A percentile compares a stretch with the other conserved stretches of the same genome.
These are phyloP conservation scores for Phytophthora macrochlamydospora DNA, from an alignment of 352 stramenopile genomes.

Conservation along the genomic window DNA sequence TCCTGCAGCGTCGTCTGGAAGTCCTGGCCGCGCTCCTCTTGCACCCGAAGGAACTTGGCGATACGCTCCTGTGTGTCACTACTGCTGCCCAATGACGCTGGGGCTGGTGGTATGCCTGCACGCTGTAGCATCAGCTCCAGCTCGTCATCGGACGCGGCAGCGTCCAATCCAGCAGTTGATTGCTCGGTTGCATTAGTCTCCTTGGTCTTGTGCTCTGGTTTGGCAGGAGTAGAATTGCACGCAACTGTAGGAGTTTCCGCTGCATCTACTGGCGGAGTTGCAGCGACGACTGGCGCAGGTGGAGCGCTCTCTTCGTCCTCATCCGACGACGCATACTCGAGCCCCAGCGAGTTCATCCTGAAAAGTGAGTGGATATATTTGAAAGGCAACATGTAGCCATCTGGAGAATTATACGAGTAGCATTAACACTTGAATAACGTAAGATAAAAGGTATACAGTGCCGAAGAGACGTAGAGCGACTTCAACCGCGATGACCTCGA, in stretches of 20 bases:
- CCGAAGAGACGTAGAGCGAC: too few relatives aligned
- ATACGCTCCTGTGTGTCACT: conserved; percentile 68
- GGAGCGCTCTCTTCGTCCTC: conserved; percentile 22
- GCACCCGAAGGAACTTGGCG: conserved; percentile 56
- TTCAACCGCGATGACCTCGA: too few relatives aligned
- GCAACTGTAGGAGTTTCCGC: not conserved
- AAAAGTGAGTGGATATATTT: not conserved
- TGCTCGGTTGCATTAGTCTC: conserved; percentile 8
- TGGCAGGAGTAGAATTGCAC: conserved; percentile 3
- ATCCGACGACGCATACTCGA: conserved; percentile 44
- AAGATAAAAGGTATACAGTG: too few relatives aligned
- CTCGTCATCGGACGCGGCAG: conserved; percentile 26
- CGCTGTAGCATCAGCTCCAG: conserved; percentile 39
- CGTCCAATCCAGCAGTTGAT: conserved; percentile 7
- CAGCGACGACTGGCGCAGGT: not conserved
- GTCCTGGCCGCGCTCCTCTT: conserved; percentile 40
- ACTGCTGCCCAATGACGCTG: conserved; percentile 10
- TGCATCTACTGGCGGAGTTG: conserved; percentile 1
- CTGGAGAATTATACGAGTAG: not conserved
- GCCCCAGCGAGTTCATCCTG: conserved; percentile 45
- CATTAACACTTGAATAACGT: too few relatives aligned
- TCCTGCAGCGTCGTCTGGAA: conserved; percentile 77
- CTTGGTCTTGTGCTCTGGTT: conserved; percentile 6
- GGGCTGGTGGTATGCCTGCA: conserved; percentile 51
- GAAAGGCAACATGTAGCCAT: conserved; percentile 15